Percentiles rank a stretch among this genome's conserved stretches.
phyloP scores from a whole-genome alignment of 768 basidiomycete genomes.

The Auricularia sp. region DNA sequence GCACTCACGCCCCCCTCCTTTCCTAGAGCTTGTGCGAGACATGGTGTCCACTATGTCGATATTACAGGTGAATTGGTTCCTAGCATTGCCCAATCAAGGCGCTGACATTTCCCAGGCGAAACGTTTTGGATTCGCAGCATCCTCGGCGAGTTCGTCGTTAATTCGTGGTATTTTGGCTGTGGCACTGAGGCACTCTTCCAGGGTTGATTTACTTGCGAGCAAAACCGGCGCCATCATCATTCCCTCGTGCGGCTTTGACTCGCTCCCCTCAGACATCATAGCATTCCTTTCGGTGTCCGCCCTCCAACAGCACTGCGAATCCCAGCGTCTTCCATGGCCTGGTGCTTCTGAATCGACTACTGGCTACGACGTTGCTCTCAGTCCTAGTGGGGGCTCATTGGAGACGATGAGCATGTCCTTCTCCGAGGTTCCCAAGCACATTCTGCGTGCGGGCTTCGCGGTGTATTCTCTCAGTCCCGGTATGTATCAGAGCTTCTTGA shows the following conservation, averaged over 20 bases:
- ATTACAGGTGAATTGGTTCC: constrained; percentile 34
- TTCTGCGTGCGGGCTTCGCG: constrained; percentile 18
- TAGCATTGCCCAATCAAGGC: not conserved
- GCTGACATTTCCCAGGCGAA: constrained; percentile 33
- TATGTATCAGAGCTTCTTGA: constrained; percentile 13
- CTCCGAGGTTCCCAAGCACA: constrained; percentile 21
- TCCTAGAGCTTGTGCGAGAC: constrained; percentile 54
- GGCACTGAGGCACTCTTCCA: constrained; percentile 16
- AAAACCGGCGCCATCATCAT: constrained; percentile 67
- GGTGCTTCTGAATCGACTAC: constrained; percentile 40
- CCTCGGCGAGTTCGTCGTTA: constrained; percentile 34
- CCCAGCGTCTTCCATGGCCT: constrained; percentile 15
- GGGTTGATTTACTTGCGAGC: constrained; percentile 62
- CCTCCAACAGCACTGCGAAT: constrained; percentile 36
- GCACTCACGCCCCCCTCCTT: too few species aligned
- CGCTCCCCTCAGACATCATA: constrained; percentile 62
- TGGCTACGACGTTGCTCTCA: constrained; percentile 24
- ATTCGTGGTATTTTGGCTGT: not conserved
- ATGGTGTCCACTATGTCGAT: constrained; percentile 80
- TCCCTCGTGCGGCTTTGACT: constrained; percentile 70
- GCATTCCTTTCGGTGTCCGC: constrained; percentile 61
- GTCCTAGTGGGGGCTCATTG: constrained; percentile 44
- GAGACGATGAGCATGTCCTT: constrained; percentile 11
- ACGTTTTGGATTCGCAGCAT: constrained; percentile 54
- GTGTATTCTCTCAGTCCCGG: constrained; percentile 37